Percentiles rank a stretch among this genome's conserved stretches.
These are phyloP conservation scores for Paraglomus brasilianum DNA, from an alignment of 192 early-diverging fungal species.

Conservation along the genomic window DNA sequence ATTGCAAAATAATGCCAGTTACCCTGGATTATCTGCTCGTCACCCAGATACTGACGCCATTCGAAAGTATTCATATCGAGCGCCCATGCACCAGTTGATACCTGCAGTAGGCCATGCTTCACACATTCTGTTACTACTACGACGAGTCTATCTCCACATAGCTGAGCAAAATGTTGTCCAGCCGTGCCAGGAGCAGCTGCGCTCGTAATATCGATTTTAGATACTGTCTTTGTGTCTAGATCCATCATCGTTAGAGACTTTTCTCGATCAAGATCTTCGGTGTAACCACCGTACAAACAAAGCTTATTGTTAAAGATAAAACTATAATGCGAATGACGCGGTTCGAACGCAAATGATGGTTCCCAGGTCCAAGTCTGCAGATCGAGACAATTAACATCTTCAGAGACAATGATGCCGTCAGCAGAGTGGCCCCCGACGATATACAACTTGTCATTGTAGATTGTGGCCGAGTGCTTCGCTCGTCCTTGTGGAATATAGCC, in stretches of 20 bases:
- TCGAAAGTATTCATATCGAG: slow-evolving; percentile 56
- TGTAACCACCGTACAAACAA: slow-evolving; percentile 60
- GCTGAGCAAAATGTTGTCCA: slow-evolving; percentile 62
- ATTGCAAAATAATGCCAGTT: slow-evolving; percentile 65
- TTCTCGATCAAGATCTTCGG: slow-evolving; percentile 56
- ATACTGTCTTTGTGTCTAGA: slow-evolving; percentile 42
- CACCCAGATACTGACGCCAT: slow-evolving; percentile 45
- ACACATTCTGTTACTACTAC: slow-evolving; percentile 51
- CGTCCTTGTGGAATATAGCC: slow-evolving; percentile 53
- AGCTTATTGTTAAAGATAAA: slow-evolving; percentile 54
- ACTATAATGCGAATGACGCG: slow-evolving; percentile 54
- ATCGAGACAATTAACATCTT: slow-evolving; percentile 47
- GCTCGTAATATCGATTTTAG: slow-evolving; percentile 48
- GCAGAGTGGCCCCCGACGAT: slow-evolving; percentile 53
- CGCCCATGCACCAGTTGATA: slow-evolving; percentile 58
- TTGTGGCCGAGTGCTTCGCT: slow-evolving; percentile 59
- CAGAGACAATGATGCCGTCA: slow-evolving; percentile 29
- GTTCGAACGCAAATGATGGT: slow-evolving; percentile 50
- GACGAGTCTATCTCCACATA: slow-evolving; percentile 59
- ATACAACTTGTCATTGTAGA: slow-evolving; percentile 62
- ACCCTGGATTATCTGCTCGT: slow-evolving; percentile 32
- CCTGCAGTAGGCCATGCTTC: slow-evolving; percentile 42
- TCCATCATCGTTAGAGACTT: slow-evolving; percentile 58
- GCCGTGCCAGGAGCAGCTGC: slow-evolving; percentile 50
- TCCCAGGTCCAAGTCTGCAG: slow-evolving; percentile 59